phyloP scores from a whole-genome alignment of 2,329 filamentous ascomycete species.

The Claviceps purpurea region DNA sequence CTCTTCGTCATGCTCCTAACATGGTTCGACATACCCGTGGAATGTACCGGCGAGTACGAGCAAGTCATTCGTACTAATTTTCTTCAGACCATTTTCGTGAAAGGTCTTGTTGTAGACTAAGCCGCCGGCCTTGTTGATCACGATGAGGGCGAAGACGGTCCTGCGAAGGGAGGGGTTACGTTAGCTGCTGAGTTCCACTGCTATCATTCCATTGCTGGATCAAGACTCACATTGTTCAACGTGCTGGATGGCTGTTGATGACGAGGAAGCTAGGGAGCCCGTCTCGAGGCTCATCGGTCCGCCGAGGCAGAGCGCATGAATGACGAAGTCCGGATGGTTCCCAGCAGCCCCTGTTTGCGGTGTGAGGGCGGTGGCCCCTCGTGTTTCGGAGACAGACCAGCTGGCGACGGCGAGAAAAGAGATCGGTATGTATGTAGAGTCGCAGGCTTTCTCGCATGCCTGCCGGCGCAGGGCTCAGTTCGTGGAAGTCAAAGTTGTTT shows the following conservation, averaged over 20 bases:
- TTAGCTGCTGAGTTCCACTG: no score
- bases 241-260: neutral
- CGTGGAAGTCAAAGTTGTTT: neutral
- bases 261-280: neutral
- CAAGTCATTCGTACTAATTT: constrained; percentile 89
- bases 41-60: constrained; percentile 95
- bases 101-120: constrained; percentile 95
- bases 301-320: constrained; percentile 5
- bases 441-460: neutral
- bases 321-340: neutral
- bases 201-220: neutral
- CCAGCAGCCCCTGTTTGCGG: no score
- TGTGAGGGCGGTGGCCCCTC: neutral
- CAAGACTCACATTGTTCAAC: neutral
- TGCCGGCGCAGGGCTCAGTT: neutral
- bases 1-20: neutral
- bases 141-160: constrained; percentile 89
- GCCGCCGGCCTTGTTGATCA: constrained; percentile 97
- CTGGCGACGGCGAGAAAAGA: neutral
- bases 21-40: constrained; percentile 53
- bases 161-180: constrained; percentile 29
- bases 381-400: no score
- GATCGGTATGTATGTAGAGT: neutral
- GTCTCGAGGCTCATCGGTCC: constrained; percentile 8
- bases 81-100: constrained; percentile 68